Base-by-base conservation (phyloP, 441 rosid genomes). In the Populus trichocarpa region DNA sequence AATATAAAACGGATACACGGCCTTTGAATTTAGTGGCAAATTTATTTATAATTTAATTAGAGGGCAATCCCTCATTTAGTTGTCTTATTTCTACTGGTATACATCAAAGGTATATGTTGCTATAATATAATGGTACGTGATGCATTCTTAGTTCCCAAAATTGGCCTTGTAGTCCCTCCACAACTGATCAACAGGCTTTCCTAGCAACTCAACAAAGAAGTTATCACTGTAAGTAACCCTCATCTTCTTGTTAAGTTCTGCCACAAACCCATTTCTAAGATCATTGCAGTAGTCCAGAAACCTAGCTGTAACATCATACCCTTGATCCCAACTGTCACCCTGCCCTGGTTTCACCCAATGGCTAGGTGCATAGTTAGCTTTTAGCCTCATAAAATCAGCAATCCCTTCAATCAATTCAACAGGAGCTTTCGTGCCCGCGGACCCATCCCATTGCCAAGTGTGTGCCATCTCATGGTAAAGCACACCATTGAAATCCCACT, bases 231-330 rank as follows among this genome's bases (percentile, higher is more conserved):
- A 87, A 4, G 75, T 80, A 23, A 8, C 25, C 46, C 69, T 84
- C 87, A 87, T 85, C 72, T 77, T 84, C 73, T 79, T 79, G 79
- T 91, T 89, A 59, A 91, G 76, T 75, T 85, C 86, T 0, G 89
- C 87, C 38, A 88, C 93, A 42, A 89, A 91, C 57, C 89, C 91
- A 79, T 80, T 70, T 57, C 82, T 80, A 10, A 87, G 38, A 53
- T 70, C 74, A 30, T 85, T 82, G 67, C 90, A 87, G 8, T 87
- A 91, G 0, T 89, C 91, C 82, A 89, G 75, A 32, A 91, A 90
- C 77, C 88, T 78, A 0, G 87, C 85, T 0, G 94, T 90, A 1
- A 90, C 87, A 3, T 84, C 91, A n/a, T 87, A 92, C 2, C 94
- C 90, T 30, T 89, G 83, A 23, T 91, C 90, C 93, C 96, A 89